These are phyloP conservation scores for Bacterosira constricta DNA, from an alignment of 108 stramenopile genomes.

Conservation along the genomic window DNA sequence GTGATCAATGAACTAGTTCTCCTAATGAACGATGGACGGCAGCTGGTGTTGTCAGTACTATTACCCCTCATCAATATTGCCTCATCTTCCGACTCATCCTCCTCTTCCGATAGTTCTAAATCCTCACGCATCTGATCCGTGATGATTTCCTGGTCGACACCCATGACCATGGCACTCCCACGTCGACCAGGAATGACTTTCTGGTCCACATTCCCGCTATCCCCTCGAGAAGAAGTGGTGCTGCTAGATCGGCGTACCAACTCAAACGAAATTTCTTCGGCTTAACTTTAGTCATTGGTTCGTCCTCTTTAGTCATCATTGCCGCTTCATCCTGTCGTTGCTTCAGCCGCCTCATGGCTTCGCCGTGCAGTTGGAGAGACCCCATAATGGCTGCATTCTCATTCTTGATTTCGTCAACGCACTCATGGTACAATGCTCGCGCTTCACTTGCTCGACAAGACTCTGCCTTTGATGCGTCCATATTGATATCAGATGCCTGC, in stretches of 20 bases:
- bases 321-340: not conserved
- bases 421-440: not conserved
- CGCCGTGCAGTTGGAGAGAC: not conserved
- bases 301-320: not conserved
- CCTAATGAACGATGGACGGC: too few relatives aligned
- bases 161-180: not conserved
- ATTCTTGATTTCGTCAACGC: conserved; percentile 11
- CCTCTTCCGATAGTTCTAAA: conserved; percentile 7
- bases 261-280: too few relatives aligned
- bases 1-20: too few relatives aligned
- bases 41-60: not conserved
- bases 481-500: too few relatives aligned
- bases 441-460: too few relatives aligned
- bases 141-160: not conserved
- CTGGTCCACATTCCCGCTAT: too few relatives aligned
- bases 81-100: not conserved
- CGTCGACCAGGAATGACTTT: not conserved
- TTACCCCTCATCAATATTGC: not conserved
- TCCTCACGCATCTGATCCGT: not conserved
- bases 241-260: too few relatives aligned
- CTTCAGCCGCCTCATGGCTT: conserved; percentile 6
- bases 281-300: not conserved
- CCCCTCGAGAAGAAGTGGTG: too few relatives aligned
- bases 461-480: too few relatives aligned
- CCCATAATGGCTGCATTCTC: not conserved